These are phyloP conservation scores for Trichoderma sp. DNA, from an alignment of 2,329 filamentous ascomycete genomes.

Conservation along the genomic window DNA sequence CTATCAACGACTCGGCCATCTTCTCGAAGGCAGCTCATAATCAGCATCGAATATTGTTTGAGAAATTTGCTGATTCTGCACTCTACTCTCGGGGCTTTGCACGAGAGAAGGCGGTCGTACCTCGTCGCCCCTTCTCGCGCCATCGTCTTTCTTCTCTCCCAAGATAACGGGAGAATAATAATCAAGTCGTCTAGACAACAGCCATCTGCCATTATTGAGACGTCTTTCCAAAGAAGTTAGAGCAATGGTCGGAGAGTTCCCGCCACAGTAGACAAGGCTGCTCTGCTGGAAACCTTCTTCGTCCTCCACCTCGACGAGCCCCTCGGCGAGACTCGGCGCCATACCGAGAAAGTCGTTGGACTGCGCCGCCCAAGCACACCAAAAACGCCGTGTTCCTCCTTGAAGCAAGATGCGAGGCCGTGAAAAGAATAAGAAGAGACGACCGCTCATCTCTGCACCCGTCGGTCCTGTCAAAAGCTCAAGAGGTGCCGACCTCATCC, in stretches of 20 bases:
- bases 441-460: constrained; percentile 42
- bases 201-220: neutral
- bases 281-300: neutral
- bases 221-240: neutral
- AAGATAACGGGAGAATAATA: neutral
- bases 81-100: neutral
- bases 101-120: neutral
- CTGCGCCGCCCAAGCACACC: neutral
- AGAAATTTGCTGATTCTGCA: neutral
- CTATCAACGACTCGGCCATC: neutral
- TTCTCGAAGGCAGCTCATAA: neutral
- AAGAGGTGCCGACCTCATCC: constrained; percentile 41
- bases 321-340: too few relatives aligned
- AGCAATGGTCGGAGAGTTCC: neutral
- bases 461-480: constrained; percentile 45
- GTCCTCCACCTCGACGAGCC: neutral
- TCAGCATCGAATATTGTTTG: neutral
- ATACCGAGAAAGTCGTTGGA: neutral
- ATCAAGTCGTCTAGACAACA: neutral
- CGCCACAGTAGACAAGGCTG: neutral
- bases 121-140: neutral
- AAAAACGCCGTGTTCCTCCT: neutral
- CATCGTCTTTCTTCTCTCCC: too few relatives aligned
- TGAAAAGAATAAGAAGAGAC: constrained; percentile 33
- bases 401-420: constrained; percentile 21